Percentiles rank a stretch among this genome's conserved stretches.
phyloP scores from a whole-genome alignment of 2,329 filamentous ascomycete genomes.

The Bipolaris zeicola region DNA sequence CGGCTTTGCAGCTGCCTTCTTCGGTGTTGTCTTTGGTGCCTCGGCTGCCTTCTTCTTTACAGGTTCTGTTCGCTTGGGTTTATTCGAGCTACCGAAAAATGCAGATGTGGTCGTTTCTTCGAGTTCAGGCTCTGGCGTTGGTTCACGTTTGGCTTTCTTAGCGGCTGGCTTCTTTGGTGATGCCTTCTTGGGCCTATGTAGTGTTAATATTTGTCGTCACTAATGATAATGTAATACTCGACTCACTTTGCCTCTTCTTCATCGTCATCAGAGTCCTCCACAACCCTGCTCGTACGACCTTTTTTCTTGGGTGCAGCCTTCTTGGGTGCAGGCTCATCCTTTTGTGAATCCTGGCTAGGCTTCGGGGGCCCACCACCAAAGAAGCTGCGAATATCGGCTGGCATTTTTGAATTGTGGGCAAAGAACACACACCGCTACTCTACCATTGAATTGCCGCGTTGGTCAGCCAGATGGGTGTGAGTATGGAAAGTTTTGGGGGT shows the following conservation, averaged over 20 bases:
- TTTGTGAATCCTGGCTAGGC: slow-evolving; percentile 47
- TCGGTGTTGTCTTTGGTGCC: slow-evolving; percentile 44
- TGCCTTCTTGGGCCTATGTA: slow-evolving; percentile 44
- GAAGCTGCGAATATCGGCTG: slow-evolving; percentile 85
- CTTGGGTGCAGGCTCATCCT: slow-evolving; percentile 42
- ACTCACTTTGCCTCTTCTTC: slow-evolving; percentile 46
- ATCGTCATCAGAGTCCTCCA: slow-evolving; percentile 73
- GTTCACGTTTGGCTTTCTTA: slow-evolving; percentile 62
- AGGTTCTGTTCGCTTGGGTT: slow-evolving; percentile 57
- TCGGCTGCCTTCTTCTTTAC: slow-evolving; percentile 44
- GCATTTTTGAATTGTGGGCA: slow-evolving; percentile 60
- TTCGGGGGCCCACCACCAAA: slow-evolving; percentile 78
- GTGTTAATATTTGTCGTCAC: slow-evolving; percentile 29
- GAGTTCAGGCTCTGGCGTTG: slow-evolving; percentile 56
- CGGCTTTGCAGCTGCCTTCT: slow-evolving; percentile 42
- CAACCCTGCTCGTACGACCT: slow-evolving; percentile 49
- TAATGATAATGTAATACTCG: slow-evolving; percentile 15
- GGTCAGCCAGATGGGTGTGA: not conserved
- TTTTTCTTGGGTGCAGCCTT: slow-evolving; percentile 52
- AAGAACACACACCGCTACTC: not conserved
- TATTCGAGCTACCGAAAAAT: slow-evolving; percentile 67
- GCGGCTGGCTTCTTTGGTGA: slow-evolving; percentile 63
- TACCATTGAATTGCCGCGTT: not conserved
- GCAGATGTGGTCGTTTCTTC: slow-evolving; percentile 66
- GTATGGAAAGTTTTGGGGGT: slow-evolving; percentile 3